A percentile compares a stretch with the other conserved stretches of the same genome.
phyloP scores from a whole-genome alignment of 1,284 basidiomycete species.

The Cutaneotrichosporon dermatis region DNA sequence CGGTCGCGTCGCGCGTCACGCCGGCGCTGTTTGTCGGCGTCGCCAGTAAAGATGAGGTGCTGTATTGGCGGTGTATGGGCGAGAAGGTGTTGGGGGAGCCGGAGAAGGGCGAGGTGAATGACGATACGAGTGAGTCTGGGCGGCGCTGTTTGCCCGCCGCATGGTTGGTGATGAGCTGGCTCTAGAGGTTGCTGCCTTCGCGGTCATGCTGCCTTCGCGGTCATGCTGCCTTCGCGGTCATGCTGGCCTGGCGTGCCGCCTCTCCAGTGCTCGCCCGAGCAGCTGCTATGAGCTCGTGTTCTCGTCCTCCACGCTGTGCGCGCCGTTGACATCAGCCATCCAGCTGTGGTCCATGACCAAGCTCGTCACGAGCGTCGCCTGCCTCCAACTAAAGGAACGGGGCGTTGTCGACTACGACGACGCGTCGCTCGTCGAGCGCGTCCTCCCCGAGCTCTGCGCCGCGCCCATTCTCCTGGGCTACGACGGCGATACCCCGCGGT shows the following conservation, averaged over 20 bases:
- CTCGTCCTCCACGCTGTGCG: no score
- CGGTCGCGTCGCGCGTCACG: slow-evolving; percentile 13
- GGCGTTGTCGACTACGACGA: slow-evolving; percentile 32
- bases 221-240: no score
- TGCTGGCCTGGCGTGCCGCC: no score
- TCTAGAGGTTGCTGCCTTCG: no score
- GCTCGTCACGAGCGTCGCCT: slow-evolving; percentile 20
- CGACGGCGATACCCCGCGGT: slow-evolving; percentile 11
- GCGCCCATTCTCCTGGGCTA: slow-evolving; percentile 31
- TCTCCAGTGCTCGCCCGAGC: no score
- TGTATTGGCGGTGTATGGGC: slow-evolving; percentile 33
- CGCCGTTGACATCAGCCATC: slow-evolving; percentile 14
- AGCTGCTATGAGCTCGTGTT: no score
- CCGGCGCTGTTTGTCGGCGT: slow-evolving; percentile 33
- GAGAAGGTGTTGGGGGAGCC: slow-evolving; percentile 30
- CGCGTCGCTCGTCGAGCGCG: slow-evolving; percentile 20
- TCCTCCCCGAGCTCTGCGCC: slow-evolving; percentile 32
- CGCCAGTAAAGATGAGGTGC: slow-evolving; percentile 28
- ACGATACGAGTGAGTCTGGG: slow-evolving; percentile 31
- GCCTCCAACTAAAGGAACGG: slow-evolving; percentile 35
- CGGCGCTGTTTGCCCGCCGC: no score
- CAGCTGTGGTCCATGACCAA: slow-evolving; percentile 38
- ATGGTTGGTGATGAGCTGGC: no score
- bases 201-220: no score
- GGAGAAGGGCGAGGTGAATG: slow-evolving; percentile 24